Conservation (phyloP, 257 asterid species). For the Primulina eburnea region DNA sequence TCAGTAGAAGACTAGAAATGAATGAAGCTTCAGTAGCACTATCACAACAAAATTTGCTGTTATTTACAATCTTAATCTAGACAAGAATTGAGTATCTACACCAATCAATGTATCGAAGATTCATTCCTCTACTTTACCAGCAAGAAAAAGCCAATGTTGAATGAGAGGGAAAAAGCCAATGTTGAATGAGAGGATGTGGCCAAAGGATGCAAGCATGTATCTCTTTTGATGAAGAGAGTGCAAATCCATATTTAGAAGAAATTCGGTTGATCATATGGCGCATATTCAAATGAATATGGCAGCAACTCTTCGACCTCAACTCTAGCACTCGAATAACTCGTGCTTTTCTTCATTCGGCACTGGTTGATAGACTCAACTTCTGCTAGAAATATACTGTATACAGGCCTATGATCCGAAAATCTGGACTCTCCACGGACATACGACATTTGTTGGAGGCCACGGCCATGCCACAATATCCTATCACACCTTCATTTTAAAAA, state of each 20-base stretch:
- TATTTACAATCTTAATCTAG: constrained; percentile 21
- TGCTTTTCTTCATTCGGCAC: constrained; percentile 59
- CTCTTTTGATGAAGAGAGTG: not conserved
- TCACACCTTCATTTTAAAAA: constrained; percentile 65
- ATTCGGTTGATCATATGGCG: constrained; percentile 25
- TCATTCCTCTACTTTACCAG: not conserved
- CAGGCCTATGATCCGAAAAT: constrained; percentile 95
- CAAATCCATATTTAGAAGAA: constrained; percentile 35
- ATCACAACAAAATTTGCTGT: not conserved
- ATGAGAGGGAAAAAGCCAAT: not conserved
- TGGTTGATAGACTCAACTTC: constrained; percentile 82
- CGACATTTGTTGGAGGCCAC: constrained; percentile 80
- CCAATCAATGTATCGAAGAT: not conserved
- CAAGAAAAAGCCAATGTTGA: constrained; percentile 1
- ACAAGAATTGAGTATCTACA: constrained; percentile 21
- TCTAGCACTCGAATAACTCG: constrained; percentile 65
- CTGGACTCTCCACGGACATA: constrained; percentile 95
- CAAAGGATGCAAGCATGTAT: not conserved
- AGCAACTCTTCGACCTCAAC: constrained; percentile 92
- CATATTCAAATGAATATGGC: constrained; percentile 50
- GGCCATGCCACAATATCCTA: constrained; percentile 92
- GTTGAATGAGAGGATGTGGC: not conserved
- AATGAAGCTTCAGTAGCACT: not conserved
- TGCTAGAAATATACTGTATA: constrained; percentile 68
- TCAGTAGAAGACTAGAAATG: not conserved